Percentiles rank a stretch among this genome's conserved stretches.
Evolutionary conservation across 257 asterid genomes (phyloP).

Genomic region (Penstemon barbatus): DNA sequence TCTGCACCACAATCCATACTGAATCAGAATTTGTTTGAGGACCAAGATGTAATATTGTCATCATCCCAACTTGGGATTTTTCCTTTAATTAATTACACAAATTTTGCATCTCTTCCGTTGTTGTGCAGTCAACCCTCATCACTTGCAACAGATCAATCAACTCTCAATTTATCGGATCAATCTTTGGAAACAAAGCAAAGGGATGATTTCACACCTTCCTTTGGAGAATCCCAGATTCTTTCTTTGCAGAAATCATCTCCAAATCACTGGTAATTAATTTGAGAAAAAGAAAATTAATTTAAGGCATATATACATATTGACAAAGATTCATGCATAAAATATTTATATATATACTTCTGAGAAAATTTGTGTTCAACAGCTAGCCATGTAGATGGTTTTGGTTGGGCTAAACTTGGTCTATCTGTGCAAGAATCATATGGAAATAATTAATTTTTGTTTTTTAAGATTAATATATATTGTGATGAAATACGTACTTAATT

Average conservation of each 20-base stretch:
- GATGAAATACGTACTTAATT: neutral
- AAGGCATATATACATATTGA: no score
- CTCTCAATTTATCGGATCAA: conserved; percentile 37
- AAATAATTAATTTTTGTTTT: no score
- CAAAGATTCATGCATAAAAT: no score
- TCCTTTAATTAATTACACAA: conserved; percentile 38
- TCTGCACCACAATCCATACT: conserved; percentile 45
- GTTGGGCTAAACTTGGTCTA: no score
- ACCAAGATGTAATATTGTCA: conserved; percentile 47
- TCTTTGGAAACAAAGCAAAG: conserved; percentile 37
- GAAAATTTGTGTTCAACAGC: no score
- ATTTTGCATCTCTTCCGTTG: conserved; percentile 39
- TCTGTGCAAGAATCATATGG: no score
- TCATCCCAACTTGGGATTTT: conserved; percentile 64
- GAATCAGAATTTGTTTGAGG: conserved; percentile 68
- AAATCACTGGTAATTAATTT: conserved; percentile 52
- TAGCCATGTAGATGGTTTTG: no score
- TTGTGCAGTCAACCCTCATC: conserved; percentile 42
- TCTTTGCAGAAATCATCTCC: conserved; percentile 62
- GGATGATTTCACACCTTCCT: conserved; percentile 39
- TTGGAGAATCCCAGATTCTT: conserved; percentile 56
- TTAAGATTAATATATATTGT: no score
- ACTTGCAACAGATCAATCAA: conserved; percentile 27
- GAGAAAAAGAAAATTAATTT: no score
- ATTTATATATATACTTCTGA: no score